Conservation (phyloP, 2,329 filamentous ascomycete species). For the Ascochyta viciae-villosae region DNA sequence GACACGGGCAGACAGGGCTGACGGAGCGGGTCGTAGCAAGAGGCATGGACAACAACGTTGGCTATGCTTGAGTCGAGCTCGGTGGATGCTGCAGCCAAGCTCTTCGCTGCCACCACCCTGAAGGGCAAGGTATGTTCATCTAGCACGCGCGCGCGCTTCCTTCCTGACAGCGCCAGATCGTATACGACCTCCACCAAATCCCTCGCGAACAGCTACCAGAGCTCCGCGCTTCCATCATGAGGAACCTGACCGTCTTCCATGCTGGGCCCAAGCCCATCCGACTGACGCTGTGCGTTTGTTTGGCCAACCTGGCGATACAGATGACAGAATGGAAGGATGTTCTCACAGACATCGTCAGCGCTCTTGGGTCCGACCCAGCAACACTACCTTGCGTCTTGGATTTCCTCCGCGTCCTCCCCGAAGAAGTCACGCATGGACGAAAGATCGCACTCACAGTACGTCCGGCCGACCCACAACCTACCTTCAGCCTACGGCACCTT, state of each 20-base stretch:
- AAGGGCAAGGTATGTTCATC: slow-evolving; percentile 84
- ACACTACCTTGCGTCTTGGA: slow-evolving; percentile 90
- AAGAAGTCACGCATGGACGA: slow-evolving; percentile 98
- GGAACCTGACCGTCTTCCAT: slow-evolving; percentile 81
- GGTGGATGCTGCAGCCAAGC: slow-evolving; percentile 81
- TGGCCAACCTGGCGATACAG: slow-evolving; percentile 94
- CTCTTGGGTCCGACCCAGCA: slow-evolving; percentile 76
- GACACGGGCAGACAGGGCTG: slow-evolving; percentile 29
- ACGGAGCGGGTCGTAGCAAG: slow-evolving; percentile 64
- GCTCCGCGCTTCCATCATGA: slow-evolving; percentile 83
- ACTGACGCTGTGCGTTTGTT: slow-evolving; percentile 91
- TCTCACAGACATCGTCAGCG: slow-evolving; percentile 77
- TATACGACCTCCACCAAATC: slow-evolving; percentile 92
- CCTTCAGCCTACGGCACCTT: slow-evolving; percentile 48
- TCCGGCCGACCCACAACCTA: slow-evolving; percentile 63
- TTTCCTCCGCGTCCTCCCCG: slow-evolving; percentile 93
- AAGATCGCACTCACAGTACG: slow-evolving; percentile 99
- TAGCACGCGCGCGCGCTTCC: neutral
- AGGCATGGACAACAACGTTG: slow-evolving; percentile 90
- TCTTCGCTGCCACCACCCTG: slow-evolving; percentile 95
- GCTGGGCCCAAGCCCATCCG: slow-evolving; percentile 78
- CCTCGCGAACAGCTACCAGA: slow-evolving; percentile 75
- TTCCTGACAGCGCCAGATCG: slow-evolving; percentile 70
- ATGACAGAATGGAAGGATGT: slow-evolving; percentile 97
- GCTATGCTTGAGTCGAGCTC: slow-evolving; percentile 80